Base-by-base conservation (phyloP, 116 monocot genomes). In the Posidonia oceanica region DNA sequence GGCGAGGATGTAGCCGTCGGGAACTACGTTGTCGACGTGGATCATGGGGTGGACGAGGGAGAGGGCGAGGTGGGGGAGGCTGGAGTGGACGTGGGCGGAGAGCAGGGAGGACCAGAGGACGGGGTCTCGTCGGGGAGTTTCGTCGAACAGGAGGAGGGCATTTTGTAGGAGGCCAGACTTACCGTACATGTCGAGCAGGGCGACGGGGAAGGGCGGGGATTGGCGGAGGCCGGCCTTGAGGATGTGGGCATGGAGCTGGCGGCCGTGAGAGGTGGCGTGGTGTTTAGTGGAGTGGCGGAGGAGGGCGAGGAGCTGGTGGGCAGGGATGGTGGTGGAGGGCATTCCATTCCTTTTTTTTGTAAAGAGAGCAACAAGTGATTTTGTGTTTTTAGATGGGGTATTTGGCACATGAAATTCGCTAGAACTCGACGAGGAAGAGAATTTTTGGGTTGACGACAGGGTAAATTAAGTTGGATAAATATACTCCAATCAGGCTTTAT, bases 71-170 rank as follows among this genome's bases (percentile, higher is more conserved):
- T n/a, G 58, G 20, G 80, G 78, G 59, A 48, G 16, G 16, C 52
- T n/a, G 51, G 83, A 88, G 64, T 71, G 85, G 22, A 83, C 81
- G 39, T 77, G 57, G 54, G 88, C 70, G 61, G 83, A 71, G 60
- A 91, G 80, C 23, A 88, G 64, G 54, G 88, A 42, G 62, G 83
- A 83, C 73, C 80, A 88, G 66, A 86, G 67, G 59, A 73, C 13
- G 57, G 74, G 77, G n/a, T 83, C 78, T 14, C 75, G 77, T 51
- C 55, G 79, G 60, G 81, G 75, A 36, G 59, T 70, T 78, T 85
- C 88, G 68, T 82, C 83, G 80, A 88, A 84, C 59, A 85, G 76
- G 39, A n/a, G 69, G 63, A 39, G 71, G 52, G 88, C 85, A 62
- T 77, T 61, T 4, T 4, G 40, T 18, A 80, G 72, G 61, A 76